Conservation (phyloP, 169 alveolate species). For the Theileria annulata region DNA sequence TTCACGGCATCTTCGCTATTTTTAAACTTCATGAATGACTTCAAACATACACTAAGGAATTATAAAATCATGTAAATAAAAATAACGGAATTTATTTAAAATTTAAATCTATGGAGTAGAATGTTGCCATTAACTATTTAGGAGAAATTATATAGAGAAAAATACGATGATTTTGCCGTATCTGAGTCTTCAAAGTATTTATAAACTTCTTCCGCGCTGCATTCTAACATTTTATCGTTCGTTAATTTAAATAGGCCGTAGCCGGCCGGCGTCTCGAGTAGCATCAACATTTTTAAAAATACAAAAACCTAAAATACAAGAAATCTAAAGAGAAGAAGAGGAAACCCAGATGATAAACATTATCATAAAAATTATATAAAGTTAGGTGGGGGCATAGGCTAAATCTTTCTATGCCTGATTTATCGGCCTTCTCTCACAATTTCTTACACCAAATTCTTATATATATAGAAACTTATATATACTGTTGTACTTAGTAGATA, state of each 20-base stretch:
- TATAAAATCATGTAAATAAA: neutral
- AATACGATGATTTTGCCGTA: slow-evolving; percentile 81
- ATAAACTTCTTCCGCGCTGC: slow-evolving; percentile 83
- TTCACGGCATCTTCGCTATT: slow-evolving; percentile 88
- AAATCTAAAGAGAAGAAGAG: neutral
- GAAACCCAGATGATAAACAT: neutral
- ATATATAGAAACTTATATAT: neutral
- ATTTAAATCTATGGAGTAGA: slow-evolving; percentile 4
- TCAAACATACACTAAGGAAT: slow-evolving; percentile 64
- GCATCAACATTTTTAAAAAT: slow-evolving; percentile 88
- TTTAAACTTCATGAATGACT: slow-evolving; percentile 84
- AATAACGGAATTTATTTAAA: neutral
- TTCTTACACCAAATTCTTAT: neutral
- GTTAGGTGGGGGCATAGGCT: slow-evolving; percentile 7
- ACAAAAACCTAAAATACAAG: slow-evolving; percentile 3
- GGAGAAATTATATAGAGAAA: slow-evolving; percentile 39
- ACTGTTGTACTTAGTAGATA: neutral
- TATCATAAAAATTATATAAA: neutral
- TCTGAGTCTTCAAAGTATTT: slow-evolving; percentile 85
- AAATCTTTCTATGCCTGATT: neutral
- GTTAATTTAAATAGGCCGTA: slow-evolving; percentile 94
- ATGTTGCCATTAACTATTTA: slow-evolving; percentile 55
- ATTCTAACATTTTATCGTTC: slow-evolving; percentile 86
- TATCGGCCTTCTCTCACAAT: neutral
- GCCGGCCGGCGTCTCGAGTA: slow-evolving; percentile 99